Conservation (phyloP, 31 red algal genomes). For the Porphyra umbilicalis region DNA sequence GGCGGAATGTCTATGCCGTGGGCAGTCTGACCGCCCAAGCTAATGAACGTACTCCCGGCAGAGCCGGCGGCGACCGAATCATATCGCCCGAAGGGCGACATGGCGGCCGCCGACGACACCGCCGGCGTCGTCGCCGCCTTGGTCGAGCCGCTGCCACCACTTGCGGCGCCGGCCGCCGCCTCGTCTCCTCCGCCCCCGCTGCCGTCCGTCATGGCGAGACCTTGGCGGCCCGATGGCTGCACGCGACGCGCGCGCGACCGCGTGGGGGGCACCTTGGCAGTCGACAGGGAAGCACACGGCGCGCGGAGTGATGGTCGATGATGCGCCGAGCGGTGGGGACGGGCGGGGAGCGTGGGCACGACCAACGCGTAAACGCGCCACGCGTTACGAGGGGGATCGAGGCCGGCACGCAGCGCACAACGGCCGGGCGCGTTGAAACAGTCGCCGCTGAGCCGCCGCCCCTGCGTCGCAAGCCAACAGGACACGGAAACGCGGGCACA, state of each 20-base stretch:
- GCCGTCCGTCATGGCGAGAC: background rate
- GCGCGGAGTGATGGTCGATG: too few relatives aligned
- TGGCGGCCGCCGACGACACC: background rate
- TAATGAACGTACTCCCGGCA: background rate
- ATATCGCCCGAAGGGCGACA: background rate
- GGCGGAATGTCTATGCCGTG: background rate
- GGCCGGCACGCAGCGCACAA: too few relatives aligned
- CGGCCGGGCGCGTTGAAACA: too few relatives aligned
- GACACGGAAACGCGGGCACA: too few relatives aligned
- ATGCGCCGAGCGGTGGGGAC: too few relatives aligned
- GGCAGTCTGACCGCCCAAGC: background rate
- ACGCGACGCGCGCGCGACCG: background rate
- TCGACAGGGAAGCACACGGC: too few relatives aligned
- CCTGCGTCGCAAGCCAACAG: too few relatives aligned
- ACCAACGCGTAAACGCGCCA: too few relatives aligned
- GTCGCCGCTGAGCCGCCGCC: too few relatives aligned
- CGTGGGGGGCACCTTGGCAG: too few relatives aligned
- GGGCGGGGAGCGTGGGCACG: too few relatives aligned
- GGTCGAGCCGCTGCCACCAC: background rate
- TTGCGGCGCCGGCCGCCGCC: background rate
- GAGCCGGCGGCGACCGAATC: background rate
- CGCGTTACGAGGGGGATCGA: too few relatives aligned
- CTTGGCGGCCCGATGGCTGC: background rate
- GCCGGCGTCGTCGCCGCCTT: background rate
- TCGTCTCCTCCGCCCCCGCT: background rate